Base-by-base conservation (phyloP, 495 filamentous ascomycete genomes). In the Pseudoneurospora amorphoporcata region DNA sequence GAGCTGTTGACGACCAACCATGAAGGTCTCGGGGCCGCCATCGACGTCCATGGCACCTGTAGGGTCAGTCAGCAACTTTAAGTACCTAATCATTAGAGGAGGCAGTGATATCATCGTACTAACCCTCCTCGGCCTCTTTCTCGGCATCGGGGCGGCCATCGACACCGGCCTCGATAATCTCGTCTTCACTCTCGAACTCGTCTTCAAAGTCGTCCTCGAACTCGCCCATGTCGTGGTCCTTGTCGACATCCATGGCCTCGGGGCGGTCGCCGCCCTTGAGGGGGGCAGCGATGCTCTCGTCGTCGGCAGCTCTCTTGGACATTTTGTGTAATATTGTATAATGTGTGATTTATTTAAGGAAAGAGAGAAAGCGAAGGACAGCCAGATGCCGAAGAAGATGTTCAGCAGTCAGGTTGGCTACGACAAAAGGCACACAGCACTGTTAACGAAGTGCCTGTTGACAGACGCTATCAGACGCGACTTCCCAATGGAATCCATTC, bases 181-280 rank as follows among this genome's bases (percentile, higher is more conserved):
- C 95, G 78, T 97, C 94, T 75, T 97, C 95, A 77, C 93, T 97
- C 85, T 97, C 94, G 77, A 93, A 98, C 77, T 98, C 95, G 76
- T 98, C 95, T 81, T 97, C 95, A 74, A 91, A 98, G 75, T 97
- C 92, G 82, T 98, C 95, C 81, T 97, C 95, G 74, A 97, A 97
- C 73, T 95, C 92, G 78, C 92, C 92, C 83, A 90, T 91, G 70
- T 94, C 92, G 75, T 84, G 82, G 70, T 81, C 78, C 71, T 93
- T 89, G 70, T 83, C 84, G 6, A 86, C 73, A 47, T 84, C 85
- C 79, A 84, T 84, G 39, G 84, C 82, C 61, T 86, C 85, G 32
- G 90, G 91, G 68, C 92, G 86, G 70, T 87, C 88, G 68, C 91
- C 90, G 72, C 86, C 87, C 84, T 93, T 94, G 74, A 92, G 86